Conservation (phyloP, 2,329 filamentous ascomycete genomes). For the Epichloe sibirici region DNA sequence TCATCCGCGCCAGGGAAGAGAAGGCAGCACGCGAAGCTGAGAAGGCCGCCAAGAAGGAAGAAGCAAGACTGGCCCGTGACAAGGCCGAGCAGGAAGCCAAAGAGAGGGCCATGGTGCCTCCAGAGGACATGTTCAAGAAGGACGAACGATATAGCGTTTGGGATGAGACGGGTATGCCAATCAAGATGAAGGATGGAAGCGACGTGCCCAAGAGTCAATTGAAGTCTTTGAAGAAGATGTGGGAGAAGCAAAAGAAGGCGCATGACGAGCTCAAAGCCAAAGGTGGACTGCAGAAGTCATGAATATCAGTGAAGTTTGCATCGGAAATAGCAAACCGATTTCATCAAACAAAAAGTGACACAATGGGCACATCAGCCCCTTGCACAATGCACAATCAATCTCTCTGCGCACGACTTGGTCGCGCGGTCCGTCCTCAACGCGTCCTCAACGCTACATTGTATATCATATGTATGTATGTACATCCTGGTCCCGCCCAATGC, state of each 20-base stretch:
- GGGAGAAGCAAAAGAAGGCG: conserved; percentile 79
- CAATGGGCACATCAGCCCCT: no score
- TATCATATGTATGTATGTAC: neutral
- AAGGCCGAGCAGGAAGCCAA: conserved; percentile 40
- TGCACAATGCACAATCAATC: no score
- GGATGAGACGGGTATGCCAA: conserved; percentile 74
- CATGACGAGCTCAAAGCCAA: conserved; percentile 43
- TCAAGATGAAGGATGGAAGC: conserved; percentile 61
- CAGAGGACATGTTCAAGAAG: conserved; percentile 42
- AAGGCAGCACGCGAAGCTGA: conserved; percentile 51
- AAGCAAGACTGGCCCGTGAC: conserved; percentile 37
- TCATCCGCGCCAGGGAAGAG: conserved; percentile 46
- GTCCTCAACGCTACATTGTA: no score
- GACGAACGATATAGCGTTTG: conserved; percentile 57
- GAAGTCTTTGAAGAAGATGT: conserved; percentile 82
- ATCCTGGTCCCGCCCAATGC: neutral
- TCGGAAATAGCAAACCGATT: no score
- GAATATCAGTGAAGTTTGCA: neutral
- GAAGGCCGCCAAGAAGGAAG: conserved; percentile 42
- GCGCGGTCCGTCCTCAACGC: neutral
- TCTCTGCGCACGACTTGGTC: neutral
- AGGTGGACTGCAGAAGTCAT: conserved; percentile 5
- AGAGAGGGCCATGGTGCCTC: conserved; percentile 44
- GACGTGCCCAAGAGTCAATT: conserved; percentile 67
- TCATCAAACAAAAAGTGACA: no score